Evolutionary conservation across 345 rosid species (phyloP).

Genomic region (Salix viminalis): DNA sequence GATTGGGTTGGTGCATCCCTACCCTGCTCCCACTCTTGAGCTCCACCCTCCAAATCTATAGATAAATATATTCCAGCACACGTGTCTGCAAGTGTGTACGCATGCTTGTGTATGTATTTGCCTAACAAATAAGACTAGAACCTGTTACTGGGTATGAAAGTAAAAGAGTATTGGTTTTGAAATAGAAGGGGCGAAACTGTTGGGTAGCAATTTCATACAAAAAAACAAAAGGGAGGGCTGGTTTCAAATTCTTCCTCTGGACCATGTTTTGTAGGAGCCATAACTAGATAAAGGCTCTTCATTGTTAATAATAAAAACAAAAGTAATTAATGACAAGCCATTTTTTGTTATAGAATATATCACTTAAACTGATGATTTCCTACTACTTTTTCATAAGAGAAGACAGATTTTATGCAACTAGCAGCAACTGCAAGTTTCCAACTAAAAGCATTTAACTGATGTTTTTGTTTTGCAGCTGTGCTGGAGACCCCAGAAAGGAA

Average conservation of each 20-base stretch:
- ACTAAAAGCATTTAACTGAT: constrained; percentile 3
- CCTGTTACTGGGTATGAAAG: too few species aligned
- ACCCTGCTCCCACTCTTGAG: too few species aligned
- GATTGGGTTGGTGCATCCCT: too few species aligned
- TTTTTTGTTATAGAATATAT: not conserved
- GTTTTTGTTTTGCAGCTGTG: constrained; percentile 48
- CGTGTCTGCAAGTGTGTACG: too few species aligned
- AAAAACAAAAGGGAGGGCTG: not conserved
- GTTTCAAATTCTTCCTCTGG: not conserved
- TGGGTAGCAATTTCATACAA: too few species aligned
- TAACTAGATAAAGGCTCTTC: not conserved
- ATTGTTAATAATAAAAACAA: not conserved
- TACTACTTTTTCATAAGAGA: not conserved
- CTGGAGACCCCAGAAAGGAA: constrained; percentile 42
- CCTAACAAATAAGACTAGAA: too few species aligned
- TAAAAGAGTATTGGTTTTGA: too few species aligned
- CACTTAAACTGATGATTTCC: not conserved
- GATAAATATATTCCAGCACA: too few species aligned
- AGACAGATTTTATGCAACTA: not conserved
- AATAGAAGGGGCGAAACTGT: too few species aligned
- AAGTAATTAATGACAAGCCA: not conserved
- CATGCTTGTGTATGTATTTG: too few species aligned
- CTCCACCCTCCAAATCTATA: too few species aligned
- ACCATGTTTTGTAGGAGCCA: not conserved
- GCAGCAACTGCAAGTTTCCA: not conserved